Evolutionary conservation across 352 stramenopile genomes (phyloP).

Genomic region (Thraustotheca clavata): DNA sequence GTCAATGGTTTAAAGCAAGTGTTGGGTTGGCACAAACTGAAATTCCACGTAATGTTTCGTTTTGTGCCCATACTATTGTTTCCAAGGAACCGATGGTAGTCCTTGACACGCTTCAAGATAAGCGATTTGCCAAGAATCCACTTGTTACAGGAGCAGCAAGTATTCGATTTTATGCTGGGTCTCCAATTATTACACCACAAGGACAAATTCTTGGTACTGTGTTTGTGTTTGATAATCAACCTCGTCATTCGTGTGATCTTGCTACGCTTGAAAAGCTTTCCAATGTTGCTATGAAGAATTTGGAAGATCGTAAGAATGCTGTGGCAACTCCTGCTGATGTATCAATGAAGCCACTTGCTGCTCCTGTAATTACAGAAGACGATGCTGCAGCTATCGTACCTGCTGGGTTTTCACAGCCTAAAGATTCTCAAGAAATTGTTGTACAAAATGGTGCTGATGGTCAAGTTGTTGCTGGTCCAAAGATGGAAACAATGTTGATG

Average conservation of each 20-base stretch:
- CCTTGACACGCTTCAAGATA: constrained; percentile 78
- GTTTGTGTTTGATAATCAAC: constrained; percentile 83
- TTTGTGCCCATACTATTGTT: constrained; percentile 82
- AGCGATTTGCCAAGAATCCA: constrained; percentile 81
- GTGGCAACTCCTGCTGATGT: constrained; percentile 54
- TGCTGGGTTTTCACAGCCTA: neutral
- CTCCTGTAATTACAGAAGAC: constrained; percentile 28
- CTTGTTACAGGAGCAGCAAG: constrained; percentile 73
- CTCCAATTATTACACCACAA: constrained; percentile 68
- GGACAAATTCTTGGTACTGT: constrained; percentile 79
- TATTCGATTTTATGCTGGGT: constrained; percentile 81
- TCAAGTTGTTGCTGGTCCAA: constrained; percentile 71
- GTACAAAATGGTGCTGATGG: constrained; percentile 63
- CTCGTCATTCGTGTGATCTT: constrained; percentile 76
- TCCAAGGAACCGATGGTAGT: constrained; percentile 86
- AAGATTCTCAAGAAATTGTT: constrained; percentile 58
- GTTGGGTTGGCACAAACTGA: constrained; percentile 79
- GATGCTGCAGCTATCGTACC: constrained; percentile 33
- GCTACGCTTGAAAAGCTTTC: constrained; percentile 81
- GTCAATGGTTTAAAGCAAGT: constrained; percentile 83
- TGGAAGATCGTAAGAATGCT: constrained; percentile 85
- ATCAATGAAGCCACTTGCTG: constrained; percentile 28
- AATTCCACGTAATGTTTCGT: constrained; percentile 78
- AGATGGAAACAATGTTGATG: constrained; percentile 89
- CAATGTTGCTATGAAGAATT: constrained; percentile 85